Evolutionary conservation across 2,329 filamentous ascomycete species (phyloP), one percentile per base, ranked within the genome.

Genomic region (Diaporthe velutina): DNA sequence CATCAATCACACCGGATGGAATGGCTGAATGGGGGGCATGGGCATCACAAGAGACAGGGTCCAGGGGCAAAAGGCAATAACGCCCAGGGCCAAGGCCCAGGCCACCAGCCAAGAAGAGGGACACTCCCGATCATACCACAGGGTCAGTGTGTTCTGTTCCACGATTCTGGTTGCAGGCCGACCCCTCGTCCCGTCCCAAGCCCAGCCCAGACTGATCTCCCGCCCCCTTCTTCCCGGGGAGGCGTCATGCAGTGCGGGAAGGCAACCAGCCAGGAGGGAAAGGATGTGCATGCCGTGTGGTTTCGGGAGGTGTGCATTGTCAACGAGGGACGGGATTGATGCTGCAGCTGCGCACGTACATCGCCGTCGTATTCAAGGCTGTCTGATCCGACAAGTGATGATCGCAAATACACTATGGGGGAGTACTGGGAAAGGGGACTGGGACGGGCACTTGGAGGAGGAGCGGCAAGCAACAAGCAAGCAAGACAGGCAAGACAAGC

Each of bases 101-200:
- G 58, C n/a, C 58, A 10, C 30, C 40, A 22, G 9, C 30, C 8
- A n/a, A 30, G 61, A 48, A 25, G 22, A 50, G 40, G 45, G 64
- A 67, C 22, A 67, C n/a, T 66, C 64, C 45, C 64, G 64, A 67
- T 52, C 45, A 67, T 35, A 67, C 64, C 64, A 38, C 45, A 67
- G 45, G 30, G 64, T 67, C 64, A 67, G 61, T 67, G 61, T 67
- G 61, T 67, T 35, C 42, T 64, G 70, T 71, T 72, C 42, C 70
- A 72, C 70, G 70, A 64, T 64, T 71, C 30, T 64, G 57, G 57
- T 64, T 72, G 45, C 57, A 72, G n/a, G 70, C 57, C 57, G 70
- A 64, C 70, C 57, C 70, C 70, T 64, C 35, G 45, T 64, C 57
- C 45, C 70, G 70, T 72, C 70, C 57, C 52, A 22, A 45, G 60